Evolutionary conservation across 495 filamentous ascomycete genomes (phyloP).

Genomic region (Bacidia rubella): DNA sequence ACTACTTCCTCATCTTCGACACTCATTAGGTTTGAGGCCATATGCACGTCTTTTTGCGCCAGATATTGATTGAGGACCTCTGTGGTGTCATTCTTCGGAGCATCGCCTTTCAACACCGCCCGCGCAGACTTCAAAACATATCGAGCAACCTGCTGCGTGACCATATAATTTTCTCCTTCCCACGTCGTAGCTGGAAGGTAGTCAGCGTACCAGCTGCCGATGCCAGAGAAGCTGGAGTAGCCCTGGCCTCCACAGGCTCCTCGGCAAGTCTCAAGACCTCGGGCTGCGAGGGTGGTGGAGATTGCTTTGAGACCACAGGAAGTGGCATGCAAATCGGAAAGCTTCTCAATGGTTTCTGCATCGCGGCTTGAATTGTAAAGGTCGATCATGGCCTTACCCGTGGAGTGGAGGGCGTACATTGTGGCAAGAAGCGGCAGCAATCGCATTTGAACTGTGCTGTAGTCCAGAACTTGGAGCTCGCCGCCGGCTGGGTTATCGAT

Average conservation of each 20-base stretch:
- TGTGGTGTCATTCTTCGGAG: slow-evolving; percentile 42
- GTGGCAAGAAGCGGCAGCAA: slow-evolving; percentile 54
- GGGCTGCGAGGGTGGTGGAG: slow-evolving; percentile 51
- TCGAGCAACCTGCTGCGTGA: slow-evolving; percentile 64
- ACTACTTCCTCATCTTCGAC: slow-evolving; percentile 51
- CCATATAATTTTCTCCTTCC: slow-evolving; percentile 67
- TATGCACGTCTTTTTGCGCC: slow-evolving; percentile 46
- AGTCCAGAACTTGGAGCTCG: slow-evolving; percentile 60
- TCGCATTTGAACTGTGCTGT: slow-evolving; percentile 64
- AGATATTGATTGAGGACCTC: slow-evolving; percentile 46
- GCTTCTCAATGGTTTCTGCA: slow-evolving; percentile 30
- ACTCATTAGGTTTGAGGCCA: slow-evolving; percentile 52
- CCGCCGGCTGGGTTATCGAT: slow-evolving; percentile 42
- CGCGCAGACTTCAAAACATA: slow-evolving; percentile 54
- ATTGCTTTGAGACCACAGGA: slow-evolving; percentile 62
- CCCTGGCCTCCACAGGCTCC: slow-evolving; percentile 65
- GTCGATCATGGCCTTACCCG: slow-evolving; percentile 53
- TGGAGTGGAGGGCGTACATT: slow-evolving; percentile 65
- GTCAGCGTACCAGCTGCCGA: slow-evolving; percentile 53
- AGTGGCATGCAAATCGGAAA: slow-evolving; percentile 61
- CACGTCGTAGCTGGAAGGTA: slow-evolving; percentile 56
- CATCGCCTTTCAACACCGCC: slow-evolving; percentile 42
- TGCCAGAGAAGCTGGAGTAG: slow-evolving; percentile 55
- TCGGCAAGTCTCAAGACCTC: slow-evolving; percentile 56
- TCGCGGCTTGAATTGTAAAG: slow-evolving; percentile 56